These are phyloP conservation scores for Podosphaera xanthii DNA, from an alignment of 2,329 filamentous ascomycete species.

Conservation along the genomic window DNA sequence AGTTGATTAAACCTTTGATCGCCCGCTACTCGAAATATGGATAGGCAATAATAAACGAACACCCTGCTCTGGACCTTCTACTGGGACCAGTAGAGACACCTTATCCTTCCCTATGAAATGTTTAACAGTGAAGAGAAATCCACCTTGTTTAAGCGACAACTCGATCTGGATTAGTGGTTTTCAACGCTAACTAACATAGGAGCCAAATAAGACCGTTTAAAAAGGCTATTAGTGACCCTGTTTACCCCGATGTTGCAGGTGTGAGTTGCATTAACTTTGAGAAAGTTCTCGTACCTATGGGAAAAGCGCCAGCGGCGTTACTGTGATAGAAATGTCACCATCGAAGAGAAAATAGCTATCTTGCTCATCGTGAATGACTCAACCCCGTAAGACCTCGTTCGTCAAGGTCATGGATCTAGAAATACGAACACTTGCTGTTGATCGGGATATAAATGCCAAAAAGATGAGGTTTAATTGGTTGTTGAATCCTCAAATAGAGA, in stretches of 20 bases:
- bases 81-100: too few relatives aligned
- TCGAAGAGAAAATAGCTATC: neutral
- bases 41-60: too few relatives aligned
- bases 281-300: neutral
- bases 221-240: neutral
- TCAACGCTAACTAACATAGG: neutral
- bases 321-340: neutral
- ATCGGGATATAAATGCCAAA: neutral
- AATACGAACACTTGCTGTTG: neutral
- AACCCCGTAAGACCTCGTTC: neutral
- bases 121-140: neutral
- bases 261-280: neutral
- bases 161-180: neutral
- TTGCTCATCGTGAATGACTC: neutral
- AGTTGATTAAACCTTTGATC: too few relatives aligned
- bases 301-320: neutral
- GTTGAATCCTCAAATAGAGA: slow-evolving; percentile 4
- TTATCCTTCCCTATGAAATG: neutral
- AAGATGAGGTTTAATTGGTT: slow-evolving; percentile 9
- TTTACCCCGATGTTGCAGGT: neutral
- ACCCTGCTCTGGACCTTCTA: too few relatives aligned
- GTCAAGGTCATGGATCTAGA: neutral
- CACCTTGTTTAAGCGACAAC: neutral
- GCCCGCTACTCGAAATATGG: too few relatives aligned
- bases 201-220: too few relatives aligned